phyloP scores from a whole-genome alignment of 1,284 basidiomycete genomes.

The Irpex lacteus region DNA sequence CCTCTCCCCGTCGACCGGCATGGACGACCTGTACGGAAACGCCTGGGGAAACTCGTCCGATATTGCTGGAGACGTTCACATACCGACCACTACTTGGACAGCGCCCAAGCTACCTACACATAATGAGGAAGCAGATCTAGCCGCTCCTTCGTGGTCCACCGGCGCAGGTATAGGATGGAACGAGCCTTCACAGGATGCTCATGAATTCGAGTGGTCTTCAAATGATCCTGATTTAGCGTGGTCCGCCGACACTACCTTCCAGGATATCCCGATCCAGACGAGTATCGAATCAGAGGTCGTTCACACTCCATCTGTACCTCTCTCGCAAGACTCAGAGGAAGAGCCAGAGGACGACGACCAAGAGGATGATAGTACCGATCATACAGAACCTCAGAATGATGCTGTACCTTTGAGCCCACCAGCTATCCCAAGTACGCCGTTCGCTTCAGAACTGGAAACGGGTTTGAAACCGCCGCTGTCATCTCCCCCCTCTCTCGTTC shows the following conservation, averaged over 20 bases:
- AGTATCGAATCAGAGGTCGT: slow-evolving; percentile 5
- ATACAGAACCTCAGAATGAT: neutral
- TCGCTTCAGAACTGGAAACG: slow-evolving; percentile 1
- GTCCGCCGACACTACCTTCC: slow-evolving; percentile 32
- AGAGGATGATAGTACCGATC: too few species aligned
- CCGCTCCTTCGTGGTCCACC: slow-evolving; percentile 50
- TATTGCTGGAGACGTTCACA: slow-evolving; percentile 17
- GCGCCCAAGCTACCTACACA: slow-evolving; percentile 21
- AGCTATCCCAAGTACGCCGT: neutral
- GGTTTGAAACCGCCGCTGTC: neutral
- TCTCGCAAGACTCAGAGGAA: slow-evolving; percentile 6
- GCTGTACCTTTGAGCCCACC: neutral
- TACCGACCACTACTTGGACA: slow-evolving; percentile 17
- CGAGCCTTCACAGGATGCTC: slow-evolving; percentile 36
- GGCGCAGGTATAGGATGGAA: slow-evolving; percentile 45
- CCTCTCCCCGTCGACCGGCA: slow-evolving; percentile 20
- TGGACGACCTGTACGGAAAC: slow-evolving; percentile 72
- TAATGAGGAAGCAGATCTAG: slow-evolving; percentile 48
- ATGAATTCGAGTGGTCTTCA: slow-evolving; percentile 28
- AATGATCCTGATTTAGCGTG: slow-evolving; percentile 26
- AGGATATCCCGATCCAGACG: slow-evolving; percentile 31
- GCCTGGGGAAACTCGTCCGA: slow-evolving; percentile 54
- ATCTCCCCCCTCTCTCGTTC: slow-evolving; percentile 20
- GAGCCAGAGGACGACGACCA: neutral
- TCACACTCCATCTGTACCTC: slow-evolving; percentile 17